Conservation (phyloP, 805 yeast genomes). For the Candida insectalens region DNA sequence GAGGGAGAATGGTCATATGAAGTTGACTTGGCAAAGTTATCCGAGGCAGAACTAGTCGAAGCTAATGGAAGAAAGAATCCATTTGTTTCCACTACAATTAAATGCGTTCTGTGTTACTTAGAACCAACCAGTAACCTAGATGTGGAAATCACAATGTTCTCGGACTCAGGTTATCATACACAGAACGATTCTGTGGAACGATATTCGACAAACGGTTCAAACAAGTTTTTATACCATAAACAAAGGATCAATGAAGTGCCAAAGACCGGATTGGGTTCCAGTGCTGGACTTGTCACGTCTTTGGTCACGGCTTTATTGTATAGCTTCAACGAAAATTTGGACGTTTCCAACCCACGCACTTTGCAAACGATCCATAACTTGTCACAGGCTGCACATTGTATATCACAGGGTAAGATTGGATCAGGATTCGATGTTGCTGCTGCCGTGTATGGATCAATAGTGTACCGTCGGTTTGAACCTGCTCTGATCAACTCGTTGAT, state of each 20-base stretch:
- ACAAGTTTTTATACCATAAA: slow-evolving; percentile 50
- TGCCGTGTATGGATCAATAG: slow-evolving; percentile 84
- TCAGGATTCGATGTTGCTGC: slow-evolving; percentile 97
- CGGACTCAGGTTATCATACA: slow-evolving; percentile 88
- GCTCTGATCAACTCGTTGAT: slow-evolving; percentile 27
- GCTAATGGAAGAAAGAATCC: slow-evolving; percentile 41
- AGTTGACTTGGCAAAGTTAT: slow-evolving; percentile 13
- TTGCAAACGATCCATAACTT: slow-evolving; percentile 56
- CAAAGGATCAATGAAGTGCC: slow-evolving; percentile 60
- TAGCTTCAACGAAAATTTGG: slow-evolving; percentile 22
- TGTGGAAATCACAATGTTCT: slow-evolving; percentile 51
- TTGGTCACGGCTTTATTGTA: slow-evolving; percentile 61
- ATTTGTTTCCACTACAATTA: slow-evolving; percentile 58
- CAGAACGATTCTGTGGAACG: slow-evolving; percentile 37
- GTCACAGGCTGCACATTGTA: slow-evolving; percentile 84
- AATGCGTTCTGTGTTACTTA: slow-evolving; percentile 45
- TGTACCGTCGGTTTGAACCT: slow-evolving; percentile 70
- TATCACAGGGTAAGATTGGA: slow-evolving; percentile 91
- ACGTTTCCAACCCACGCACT: neutral
- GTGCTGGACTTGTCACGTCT: slow-evolving; percentile 86
- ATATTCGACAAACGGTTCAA: slow-evolving; percentile 26
- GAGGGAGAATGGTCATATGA: slow-evolving; percentile 61
- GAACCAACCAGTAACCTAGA: slow-evolving; percentile 23
- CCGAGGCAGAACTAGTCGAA: slow-evolving; percentile 10
- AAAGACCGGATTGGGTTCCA: slow-evolving; percentile 93